phyloP scores from a whole-genome alignment of 2,329 filamentous ascomycete genomes.

The Fusarium aywerte region DNA sequence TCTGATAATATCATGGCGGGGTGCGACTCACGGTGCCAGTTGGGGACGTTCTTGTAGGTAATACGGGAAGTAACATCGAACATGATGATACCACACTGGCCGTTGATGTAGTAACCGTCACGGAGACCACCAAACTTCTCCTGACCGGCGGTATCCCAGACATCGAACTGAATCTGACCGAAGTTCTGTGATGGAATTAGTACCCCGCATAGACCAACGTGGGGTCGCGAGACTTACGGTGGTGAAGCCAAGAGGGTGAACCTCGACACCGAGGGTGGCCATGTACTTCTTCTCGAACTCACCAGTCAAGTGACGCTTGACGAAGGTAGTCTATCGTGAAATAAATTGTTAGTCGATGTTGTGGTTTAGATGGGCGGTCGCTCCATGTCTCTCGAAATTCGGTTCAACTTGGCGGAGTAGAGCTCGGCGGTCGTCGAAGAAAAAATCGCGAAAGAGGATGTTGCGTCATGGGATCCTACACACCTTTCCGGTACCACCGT shows the following conservation, averaged over 20 bases:
- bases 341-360: slow-evolving; percentile 36
- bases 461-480: slow-evolving; percentile 44
- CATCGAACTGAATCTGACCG: slow-evolving; percentile 97
- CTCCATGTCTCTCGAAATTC: slow-evolving; percentile 25
- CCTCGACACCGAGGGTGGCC: slow-evolving; percentile 98
- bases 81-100: slow-evolving; percentile 99
- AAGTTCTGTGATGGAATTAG: slow-evolving; percentile 74
- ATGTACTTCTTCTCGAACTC: slow-evolving; percentile 99
- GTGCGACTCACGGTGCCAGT: slow-evolving; percentile 95
- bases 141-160: slow-evolving; percentile 98
- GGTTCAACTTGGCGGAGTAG: slow-evolving; percentile 40
- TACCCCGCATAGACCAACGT: slow-evolving; percentile 38
- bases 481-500: slow-evolving; percentile 99
- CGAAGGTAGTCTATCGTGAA: slow-evolving; percentile 89
- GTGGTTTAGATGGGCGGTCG: slow-evolving; percentile 12
- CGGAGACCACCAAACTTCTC: slow-evolving; percentile 99
- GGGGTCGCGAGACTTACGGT: slow-evolving; percentile 75
- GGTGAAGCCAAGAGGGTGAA: slow-evolving; percentile 97
- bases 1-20: not conserved
- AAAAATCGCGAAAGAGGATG: slow-evolving; percentile 32
- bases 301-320: slow-evolving; percentile 99
- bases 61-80: slow-evolving; percentile 99
- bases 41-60: slow-evolving; percentile 99
- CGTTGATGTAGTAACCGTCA: slow-evolving; percentile 99
- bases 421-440: slow-evolving; percentile 35